Conservation (phyloP, 1,139 yeast species). For the Debaryomyces psychrophilus region DNA sequence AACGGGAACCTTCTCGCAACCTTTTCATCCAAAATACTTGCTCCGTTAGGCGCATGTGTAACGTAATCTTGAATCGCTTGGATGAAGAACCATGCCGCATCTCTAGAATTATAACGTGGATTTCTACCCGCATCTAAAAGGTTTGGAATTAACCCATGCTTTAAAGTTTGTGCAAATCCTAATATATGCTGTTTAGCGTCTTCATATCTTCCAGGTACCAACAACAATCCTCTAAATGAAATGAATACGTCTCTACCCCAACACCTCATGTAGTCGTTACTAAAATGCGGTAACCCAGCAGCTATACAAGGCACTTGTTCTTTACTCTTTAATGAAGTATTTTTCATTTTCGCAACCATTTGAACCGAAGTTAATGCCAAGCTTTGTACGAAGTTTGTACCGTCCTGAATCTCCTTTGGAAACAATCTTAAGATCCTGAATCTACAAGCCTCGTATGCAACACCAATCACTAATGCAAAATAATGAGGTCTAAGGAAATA, state of each 20-base stretch:
- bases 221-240: slow-evolving; percentile 76
- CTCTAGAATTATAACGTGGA: slow-evolving; percentile 95
- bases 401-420: slow-evolving; percentile 54
- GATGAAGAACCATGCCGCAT: slow-evolving; percentile 94
- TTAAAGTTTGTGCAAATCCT: slow-evolving; percentile 87
- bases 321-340: slow-evolving; percentile 74
- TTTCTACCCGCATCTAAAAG: slow-evolving; percentile 89
- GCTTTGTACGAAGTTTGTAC: slow-evolving; percentile 76
- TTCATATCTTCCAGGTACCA: slow-evolving; percentile 75
- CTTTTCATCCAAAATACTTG: slow-evolving; percentile 63
- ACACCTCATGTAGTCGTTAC: slow-evolving; percentile 89
- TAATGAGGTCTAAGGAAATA: slow-evolving; percentile 83
- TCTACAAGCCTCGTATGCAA: slow-evolving; percentile 81
- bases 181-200: slow-evolving; percentile 83
- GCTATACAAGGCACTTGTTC: slow-evolving; percentile 76
- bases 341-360: slow-evolving; percentile 76
- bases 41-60: slow-evolving; percentile 68
- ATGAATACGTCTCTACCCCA: slow-evolving; percentile 98
- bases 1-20: slow-evolving; percentile 86
- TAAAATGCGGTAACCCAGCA: slow-evolving; percentile 95
- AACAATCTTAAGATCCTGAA: slow-evolving; percentile 64
- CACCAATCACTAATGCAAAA: slow-evolving; percentile 77
- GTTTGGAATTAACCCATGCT: slow-evolving; percentile 95
- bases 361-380: slow-evolving; percentile 84
- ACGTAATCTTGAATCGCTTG: slow-evolving; percentile 87